phyloP scores from a whole-genome alignment of 2,329 filamentous ascomycete species.

The Colletotrichum siamense region DNA sequence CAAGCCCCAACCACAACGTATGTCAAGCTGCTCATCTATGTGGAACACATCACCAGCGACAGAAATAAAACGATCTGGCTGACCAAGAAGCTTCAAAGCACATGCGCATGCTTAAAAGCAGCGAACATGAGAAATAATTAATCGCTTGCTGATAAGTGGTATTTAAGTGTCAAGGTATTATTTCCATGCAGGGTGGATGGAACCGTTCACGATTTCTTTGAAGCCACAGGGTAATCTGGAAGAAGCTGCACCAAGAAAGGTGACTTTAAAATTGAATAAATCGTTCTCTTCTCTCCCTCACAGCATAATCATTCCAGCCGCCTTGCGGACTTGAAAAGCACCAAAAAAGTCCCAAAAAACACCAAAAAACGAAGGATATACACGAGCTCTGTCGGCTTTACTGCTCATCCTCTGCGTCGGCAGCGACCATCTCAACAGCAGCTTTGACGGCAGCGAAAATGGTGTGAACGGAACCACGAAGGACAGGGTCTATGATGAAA shows the following conservation, averaged over 20 bases:
- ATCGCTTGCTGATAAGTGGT: background rate
- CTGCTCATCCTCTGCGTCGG: background rate
- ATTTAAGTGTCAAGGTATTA: background rate
- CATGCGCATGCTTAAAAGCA: background rate
- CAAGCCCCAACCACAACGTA: too few relatives aligned
- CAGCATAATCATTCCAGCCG: background rate
- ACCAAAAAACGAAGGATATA: background rate
- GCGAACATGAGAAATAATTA: background rate
- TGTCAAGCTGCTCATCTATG: too few relatives aligned
- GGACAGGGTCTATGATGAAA: background rate
- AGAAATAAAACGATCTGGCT: background rate
- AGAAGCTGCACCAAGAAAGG: background rate
- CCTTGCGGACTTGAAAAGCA: background rate
- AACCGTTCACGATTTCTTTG: background rate
- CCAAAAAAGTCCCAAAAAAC: background rate
- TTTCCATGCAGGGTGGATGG: background rate
- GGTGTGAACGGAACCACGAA: background rate
- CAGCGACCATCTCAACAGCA: background rate
- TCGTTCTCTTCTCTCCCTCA: background rate
- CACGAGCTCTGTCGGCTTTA: background rate
- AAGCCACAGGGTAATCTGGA: background rate
- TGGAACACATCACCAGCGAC: background rate
- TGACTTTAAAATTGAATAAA: background rate
- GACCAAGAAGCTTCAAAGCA: background rate
- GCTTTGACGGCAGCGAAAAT: background rate